Conservation (phyloP, 305 asterid species). For the Galium porrigens region DNA sequence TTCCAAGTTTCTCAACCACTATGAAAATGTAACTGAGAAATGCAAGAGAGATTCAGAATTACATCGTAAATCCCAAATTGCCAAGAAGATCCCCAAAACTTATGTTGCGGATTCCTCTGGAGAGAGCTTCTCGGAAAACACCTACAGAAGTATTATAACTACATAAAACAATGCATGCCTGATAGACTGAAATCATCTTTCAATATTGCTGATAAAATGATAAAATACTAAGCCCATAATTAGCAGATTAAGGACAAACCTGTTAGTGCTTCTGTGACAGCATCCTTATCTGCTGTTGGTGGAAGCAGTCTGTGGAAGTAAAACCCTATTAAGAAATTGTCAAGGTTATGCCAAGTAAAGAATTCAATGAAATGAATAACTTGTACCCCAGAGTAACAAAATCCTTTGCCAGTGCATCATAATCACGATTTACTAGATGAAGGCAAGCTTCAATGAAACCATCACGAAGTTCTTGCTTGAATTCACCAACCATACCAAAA, state of each 20-base stretch:
- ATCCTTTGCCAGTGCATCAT: constrained; percentile 77
- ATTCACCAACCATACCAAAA: constrained; percentile 98
- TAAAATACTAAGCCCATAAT: background rate
- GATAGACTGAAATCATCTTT: constrained; percentile 1
- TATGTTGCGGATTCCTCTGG: constrained; percentile 64
- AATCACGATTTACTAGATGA: constrained; percentile 95
- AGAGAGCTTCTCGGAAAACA: constrained; percentile 70
- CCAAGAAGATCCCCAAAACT: constrained; percentile 90
- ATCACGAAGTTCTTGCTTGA: constrained; percentile 81
- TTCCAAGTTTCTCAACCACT: background rate
- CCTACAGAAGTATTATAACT: constrained; percentile 27
- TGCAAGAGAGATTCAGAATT: constrained; percentile 23
- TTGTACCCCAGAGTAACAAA: constrained; percentile 88
- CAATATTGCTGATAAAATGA: background rate
- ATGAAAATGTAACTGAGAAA: constrained; percentile 5
- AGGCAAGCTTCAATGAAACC: constrained; percentile 95
- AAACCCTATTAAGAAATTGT: constrained; percentile 6
- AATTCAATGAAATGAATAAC: constrained; percentile 18
- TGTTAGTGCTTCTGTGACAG: constrained; percentile 74
- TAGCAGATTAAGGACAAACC: constrained; percentile 25
- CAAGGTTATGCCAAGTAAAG: constrained; percentile 10
- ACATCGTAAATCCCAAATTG: constrained; percentile 83
- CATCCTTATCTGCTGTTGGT: constrained; percentile 70
- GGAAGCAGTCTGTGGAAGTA: constrained; percentile 72
- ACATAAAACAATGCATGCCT: background rate